Evolutionary conservation across 1,284 basidiomycete genomes (phyloP).

Genomic region (Ceratobasidium sp.): DNA sequence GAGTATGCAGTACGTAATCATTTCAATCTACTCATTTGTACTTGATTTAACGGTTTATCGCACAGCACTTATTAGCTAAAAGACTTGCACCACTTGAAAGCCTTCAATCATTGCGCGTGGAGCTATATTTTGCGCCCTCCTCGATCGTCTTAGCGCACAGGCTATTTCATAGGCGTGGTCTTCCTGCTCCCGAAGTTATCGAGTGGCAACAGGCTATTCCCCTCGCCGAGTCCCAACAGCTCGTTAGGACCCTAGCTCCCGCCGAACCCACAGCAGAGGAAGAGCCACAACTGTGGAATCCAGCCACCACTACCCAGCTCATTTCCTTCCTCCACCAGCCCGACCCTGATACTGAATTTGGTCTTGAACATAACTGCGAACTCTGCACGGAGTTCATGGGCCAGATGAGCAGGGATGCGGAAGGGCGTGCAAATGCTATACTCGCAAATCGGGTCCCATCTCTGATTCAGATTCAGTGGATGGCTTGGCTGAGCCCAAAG

Average conservation of each 20-base stretch:
- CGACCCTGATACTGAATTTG: conserved; percentile 16
- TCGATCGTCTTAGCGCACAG: conserved; percentile 28
- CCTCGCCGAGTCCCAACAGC: neutral
- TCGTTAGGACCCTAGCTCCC: neutral
- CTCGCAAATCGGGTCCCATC: conserved; percentile 21
- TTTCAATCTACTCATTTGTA: neutral
- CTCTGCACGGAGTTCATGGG: conserved; percentile 14
- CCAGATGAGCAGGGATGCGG: neutral
- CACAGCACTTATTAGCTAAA: conserved; percentile 19
- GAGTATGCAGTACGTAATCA: conserved; percentile 20
- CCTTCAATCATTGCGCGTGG: conserved; percentile 21
- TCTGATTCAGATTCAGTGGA: conserved; percentile 17
- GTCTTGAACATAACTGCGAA: neutral
- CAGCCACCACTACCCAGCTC: conserved; percentile 27
- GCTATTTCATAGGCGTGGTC: conserved; percentile 16
- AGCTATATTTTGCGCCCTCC: conserved; percentile 32
- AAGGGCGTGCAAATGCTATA: conserved; percentile 3
- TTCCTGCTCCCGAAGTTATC: conserved; percentile 13
- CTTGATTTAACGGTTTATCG: neutral
- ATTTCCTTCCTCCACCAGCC: conserved; percentile 26
- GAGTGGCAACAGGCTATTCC: conserved; percentile 28
- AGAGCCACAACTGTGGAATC: neutral
- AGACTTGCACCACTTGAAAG: conserved; percentile 20
- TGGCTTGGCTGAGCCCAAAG: conserved; percentile 18
- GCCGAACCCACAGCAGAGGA: neutral